Conservation (phyloP, 768 basidiomycete genomes). For the Lactarius pseudohatsudake region DNA sequence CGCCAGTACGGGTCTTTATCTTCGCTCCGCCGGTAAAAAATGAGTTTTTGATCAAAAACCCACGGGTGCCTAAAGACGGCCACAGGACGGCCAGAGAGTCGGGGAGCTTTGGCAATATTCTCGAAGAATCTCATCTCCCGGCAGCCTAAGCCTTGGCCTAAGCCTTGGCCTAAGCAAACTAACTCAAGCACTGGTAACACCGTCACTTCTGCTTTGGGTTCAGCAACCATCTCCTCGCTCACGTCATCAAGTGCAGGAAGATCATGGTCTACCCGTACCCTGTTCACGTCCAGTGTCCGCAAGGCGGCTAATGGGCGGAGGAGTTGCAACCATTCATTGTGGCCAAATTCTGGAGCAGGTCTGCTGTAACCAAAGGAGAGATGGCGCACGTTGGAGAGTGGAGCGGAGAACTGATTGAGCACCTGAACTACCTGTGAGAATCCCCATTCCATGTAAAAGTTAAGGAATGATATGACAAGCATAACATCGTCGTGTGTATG, state of each 20-base stretch:
- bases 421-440: not conserved
- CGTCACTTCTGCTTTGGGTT: too few relatives aligned
- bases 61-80: fast-evolving
- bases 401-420: too few relatives aligned
- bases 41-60: not conserved
- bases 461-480: not conserved
- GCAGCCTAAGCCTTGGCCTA: not conserved
- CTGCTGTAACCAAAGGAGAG: not conserved
- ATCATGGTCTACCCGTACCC: too few relatives aligned
- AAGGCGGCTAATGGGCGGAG: not conserved
- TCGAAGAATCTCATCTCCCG: too few relatives aligned
- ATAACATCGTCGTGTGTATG: not conserved
- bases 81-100: not conserved
- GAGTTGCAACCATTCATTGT: not conserved
- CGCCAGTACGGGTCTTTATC: too few relatives aligned
- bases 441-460: too few relatives aligned
- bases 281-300: not conserved
- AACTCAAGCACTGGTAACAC: not conserved
- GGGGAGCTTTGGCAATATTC: not conserved
- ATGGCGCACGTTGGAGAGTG: too few relatives aligned
- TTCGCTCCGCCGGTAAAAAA: too few relatives aligned
- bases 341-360: not conserved
- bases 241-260: not conserved
- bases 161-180: not conserved
- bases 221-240: not conserved